phyloP scores from a whole-genome alignment of 441 rosid genomes.

The Metrosideros polymorpha region DNA sequence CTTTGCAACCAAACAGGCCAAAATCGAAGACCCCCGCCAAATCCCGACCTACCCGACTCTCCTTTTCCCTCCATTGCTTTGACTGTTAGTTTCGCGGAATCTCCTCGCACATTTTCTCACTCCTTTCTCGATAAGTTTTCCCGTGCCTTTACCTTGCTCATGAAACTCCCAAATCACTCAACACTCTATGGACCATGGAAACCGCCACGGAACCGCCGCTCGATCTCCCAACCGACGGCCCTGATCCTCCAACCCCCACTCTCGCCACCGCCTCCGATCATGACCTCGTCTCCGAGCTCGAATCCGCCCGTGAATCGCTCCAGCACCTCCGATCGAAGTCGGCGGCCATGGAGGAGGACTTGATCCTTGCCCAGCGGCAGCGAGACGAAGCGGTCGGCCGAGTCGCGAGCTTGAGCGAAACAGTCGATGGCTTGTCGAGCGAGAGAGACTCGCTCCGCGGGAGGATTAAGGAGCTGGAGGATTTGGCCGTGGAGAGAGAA shows the following conservation, averaged over 20 bases:
- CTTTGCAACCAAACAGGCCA: not conserved
- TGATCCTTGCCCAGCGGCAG: conserved; percentile 13
- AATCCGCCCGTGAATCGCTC: conserved; percentile 22
- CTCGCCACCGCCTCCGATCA: not conserved
- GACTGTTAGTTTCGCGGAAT: conserved; percentile 35
- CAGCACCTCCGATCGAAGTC: conserved; percentile 18
- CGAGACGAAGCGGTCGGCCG: conserved; percentile 29
- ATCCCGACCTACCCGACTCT: not conserved
- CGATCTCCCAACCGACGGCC: conserved; percentile 6
- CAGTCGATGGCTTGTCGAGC: conserved; percentile 14
- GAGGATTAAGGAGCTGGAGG: conserved; percentile 21
- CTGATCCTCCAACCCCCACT: not conserved
- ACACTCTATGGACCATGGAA: conserved; percentile 33
- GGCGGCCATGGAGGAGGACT: conserved; percentile 23
- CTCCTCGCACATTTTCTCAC: not conserved
- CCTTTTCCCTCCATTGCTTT: not conserved
- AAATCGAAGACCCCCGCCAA: conserved; percentile 20
- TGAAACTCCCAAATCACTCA: not conserved
- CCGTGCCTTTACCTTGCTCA: not conserved
- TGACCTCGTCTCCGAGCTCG: conserved; percentile 21
- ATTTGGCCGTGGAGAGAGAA: conserved; percentile 16
- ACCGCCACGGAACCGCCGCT: conserved; percentile 6
- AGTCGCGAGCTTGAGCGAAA: conserved; percentile 14
- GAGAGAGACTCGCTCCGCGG: conserved; percentile 34
- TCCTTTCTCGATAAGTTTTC: not conserved